These are phyloP conservation scores for Lithocarpus polystachyus DNA, from an alignment of 306 rosid genomes.

Conservation along the genomic window DNA sequence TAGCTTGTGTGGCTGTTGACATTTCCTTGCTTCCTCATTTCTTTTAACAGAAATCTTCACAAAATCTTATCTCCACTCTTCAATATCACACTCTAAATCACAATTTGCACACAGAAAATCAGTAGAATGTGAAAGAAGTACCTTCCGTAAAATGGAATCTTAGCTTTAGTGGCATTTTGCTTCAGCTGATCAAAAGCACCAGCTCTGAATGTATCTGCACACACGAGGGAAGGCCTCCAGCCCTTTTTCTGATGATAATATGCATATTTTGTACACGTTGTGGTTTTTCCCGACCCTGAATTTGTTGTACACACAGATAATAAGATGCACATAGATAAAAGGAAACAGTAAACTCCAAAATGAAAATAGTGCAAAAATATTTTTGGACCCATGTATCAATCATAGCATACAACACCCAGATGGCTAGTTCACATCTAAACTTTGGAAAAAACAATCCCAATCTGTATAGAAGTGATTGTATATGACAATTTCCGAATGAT, in stretches of 20 bases:
- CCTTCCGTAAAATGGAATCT: slow-evolving; percentile 97
- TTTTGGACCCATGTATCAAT: neutral
- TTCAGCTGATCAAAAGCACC: slow-evolving; percentile 99
- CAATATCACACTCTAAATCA: neutral
- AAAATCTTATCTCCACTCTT: neutral
- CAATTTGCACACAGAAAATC: neutral
- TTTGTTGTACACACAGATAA: slow-evolving; percentile 10
- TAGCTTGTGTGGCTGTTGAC: too few relatives aligned
- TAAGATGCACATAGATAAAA: neutral
- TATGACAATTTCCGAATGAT: neutral
- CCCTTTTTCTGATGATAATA: slow-evolving; percentile 83
- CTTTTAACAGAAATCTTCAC: neutral
- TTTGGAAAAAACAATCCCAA: neutral
- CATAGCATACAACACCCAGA: neutral
- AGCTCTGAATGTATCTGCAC: slow-evolving; percentile 97
- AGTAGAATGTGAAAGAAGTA: slow-evolving; percentile 24
- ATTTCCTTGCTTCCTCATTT: neutral
- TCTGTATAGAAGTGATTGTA: neutral
- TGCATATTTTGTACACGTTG: slow-evolving; percentile 89
- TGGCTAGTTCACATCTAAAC: neutral
- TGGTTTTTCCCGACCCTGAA: slow-evolving; percentile 88
- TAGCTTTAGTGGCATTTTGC: slow-evolving; percentile 92
- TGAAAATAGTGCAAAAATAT: neutral
- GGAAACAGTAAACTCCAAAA: neutral
- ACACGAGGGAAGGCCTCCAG: slow-evolving; percentile 96